These are phyloP conservation scores for Aspergillus quadrilineatus DNA, from an alignment of 2,329 filamentous ascomycete species.

Conservation along the genomic window DNA sequence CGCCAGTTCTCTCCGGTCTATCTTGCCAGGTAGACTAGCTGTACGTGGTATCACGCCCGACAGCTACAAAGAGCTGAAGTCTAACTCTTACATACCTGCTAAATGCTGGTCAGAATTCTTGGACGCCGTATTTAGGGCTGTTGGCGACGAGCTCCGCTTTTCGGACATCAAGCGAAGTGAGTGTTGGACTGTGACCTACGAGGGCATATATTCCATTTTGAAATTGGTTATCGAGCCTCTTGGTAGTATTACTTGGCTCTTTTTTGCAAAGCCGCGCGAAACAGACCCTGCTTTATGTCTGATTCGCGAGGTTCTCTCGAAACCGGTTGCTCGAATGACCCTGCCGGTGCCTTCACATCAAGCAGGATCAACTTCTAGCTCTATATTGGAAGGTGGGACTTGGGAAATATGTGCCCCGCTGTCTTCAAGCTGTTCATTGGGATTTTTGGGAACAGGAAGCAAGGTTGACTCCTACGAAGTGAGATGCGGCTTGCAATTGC, in stretches of 20 bases:
- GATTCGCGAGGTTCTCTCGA: constrained; percentile 44
- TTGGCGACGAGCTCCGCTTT: constrained; percentile 31
- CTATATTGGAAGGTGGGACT: constrained; percentile 42
- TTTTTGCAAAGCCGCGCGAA: constrained; percentile 48
- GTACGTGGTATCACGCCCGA: constrained; percentile 31
- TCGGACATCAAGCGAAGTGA: constrained; percentile 31
- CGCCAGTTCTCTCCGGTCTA: constrained; percentile 41
- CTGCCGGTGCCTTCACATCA: constrained; percentile 21
- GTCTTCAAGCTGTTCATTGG: constrained; percentile 34
- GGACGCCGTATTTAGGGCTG: constrained; percentile 26
- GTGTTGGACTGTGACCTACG: constrained; percentile 34
- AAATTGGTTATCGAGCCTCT: constrained; percentile 25
- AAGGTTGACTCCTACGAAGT: constrained; percentile 41
- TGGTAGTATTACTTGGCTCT: constrained; percentile 44
- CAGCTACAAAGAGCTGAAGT: constrained; percentile 23
- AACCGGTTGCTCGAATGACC: constrained; percentile 53
- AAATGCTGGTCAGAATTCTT: constrained; percentile 37
- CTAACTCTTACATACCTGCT: constrained; percentile 8
- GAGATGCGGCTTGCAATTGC: constrained; percentile 40
- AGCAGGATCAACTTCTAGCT: constrained; percentile 6
- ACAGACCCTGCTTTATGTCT: constrained; percentile 39
- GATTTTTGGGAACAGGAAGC: constrained; percentile 35
- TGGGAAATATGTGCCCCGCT: constrained; percentile 50
- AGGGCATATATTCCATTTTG: constrained; percentile 26
- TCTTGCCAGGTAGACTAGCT: constrained; percentile 44